A percentile compares a stretch with the other conserved stretches of the same genome.
These are phyloP conservation scores for Hymenoscyphus linearis DNA, from an alignment of 2,329 filamentous ascomycete genomes.

Conservation along the genomic window DNA sequence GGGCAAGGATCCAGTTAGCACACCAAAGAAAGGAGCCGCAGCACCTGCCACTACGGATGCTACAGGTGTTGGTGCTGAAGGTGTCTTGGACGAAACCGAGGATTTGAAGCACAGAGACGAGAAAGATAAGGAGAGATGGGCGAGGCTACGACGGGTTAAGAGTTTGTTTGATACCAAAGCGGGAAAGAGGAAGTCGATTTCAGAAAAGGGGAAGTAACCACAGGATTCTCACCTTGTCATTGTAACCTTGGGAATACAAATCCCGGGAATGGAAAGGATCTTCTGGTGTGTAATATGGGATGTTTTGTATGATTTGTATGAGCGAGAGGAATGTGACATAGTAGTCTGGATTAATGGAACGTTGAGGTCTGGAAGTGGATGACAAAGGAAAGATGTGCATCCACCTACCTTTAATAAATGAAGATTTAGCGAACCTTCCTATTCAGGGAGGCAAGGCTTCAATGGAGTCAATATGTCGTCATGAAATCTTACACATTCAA, in stretches of 20 bases:
- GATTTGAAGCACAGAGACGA: slow-evolving; percentile 42
- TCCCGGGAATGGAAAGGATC: neutral
- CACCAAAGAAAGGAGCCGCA: slow-evolving; percentile 8
- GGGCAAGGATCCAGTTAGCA: slow-evolving; percentile 11
- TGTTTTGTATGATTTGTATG: neutral
- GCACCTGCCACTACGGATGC: slow-evolving; percentile 6
- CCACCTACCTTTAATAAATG: neutral
- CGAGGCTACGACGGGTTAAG: slow-evolving; percentile 65
- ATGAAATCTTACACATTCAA: neutral
- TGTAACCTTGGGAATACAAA: neutral
- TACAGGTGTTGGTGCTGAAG: slow-evolving; percentile 6
- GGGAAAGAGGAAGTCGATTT: slow-evolving; percentile 42
- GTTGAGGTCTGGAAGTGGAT: neutral
- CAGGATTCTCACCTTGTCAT: neutral
- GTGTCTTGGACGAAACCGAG: slow-evolving; percentile 27
- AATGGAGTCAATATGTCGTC: neutral
- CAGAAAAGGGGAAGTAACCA: neutral
- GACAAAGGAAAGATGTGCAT: neutral
- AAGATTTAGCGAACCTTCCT: neutral
- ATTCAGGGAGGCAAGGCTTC: neutral
- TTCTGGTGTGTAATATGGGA: neutral
- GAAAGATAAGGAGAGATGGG: slow-evolving; percentile 70
- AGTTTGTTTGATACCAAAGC: slow-evolving; percentile 62
- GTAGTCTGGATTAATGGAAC: neutral
- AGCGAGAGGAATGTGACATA: neutral